phyloP scores from a whole-genome alignment of 371 early-diverging fungal genomes.

The Batrachochytrium dendrobatidis region DNA sequence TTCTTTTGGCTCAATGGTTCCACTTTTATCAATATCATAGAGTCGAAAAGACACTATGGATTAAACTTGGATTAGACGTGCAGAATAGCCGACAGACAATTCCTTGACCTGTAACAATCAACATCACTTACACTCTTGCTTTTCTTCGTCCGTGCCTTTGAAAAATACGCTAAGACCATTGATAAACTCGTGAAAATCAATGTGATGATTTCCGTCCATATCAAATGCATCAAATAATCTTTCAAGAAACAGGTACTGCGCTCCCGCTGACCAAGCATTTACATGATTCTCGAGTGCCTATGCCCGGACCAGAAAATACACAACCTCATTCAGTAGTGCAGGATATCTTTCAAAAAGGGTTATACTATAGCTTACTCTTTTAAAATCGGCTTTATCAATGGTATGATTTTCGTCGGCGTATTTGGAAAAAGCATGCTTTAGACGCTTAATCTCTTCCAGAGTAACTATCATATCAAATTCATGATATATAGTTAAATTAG shows the following conservation, averaged over 20 bases:
- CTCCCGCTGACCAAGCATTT: conserved; percentile 53
- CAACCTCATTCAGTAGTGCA: background rate
- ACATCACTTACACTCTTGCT: conserved; percentile 56
- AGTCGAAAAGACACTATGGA: conserved; percentile 67
- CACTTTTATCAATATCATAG: conserved; percentile 75
- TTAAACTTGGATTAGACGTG: background rate
- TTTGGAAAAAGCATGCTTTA: conserved; percentile 59
- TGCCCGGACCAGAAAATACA: background rate
- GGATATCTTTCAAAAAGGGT: background rate
- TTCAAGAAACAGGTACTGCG: conserved; percentile 61
- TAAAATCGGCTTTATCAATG: conserved; percentile 67
- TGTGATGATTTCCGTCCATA: conserved; percentile 54
- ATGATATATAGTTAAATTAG: too few species aligned
- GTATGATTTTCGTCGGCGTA: conserved; percentile 41
- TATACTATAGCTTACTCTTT: conserved; percentile 42
- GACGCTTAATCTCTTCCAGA: conserved; percentile 54
- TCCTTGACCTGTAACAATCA: background rate
- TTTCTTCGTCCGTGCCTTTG: conserved; percentile 74
- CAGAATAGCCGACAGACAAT: background rate
- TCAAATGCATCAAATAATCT: conserved; percentile 77
- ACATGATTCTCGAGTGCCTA: conserved; percentile 35
- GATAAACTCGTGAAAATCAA: conserved; percentile 73
- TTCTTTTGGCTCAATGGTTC: conserved; percentile 66
- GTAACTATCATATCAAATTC: too few species aligned
- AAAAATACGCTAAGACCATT: conserved; percentile 69